Evolutionary conservation across 768 basidiomycete genomes (phyloP).

Genomic region (Pholiota molesta): DNA sequence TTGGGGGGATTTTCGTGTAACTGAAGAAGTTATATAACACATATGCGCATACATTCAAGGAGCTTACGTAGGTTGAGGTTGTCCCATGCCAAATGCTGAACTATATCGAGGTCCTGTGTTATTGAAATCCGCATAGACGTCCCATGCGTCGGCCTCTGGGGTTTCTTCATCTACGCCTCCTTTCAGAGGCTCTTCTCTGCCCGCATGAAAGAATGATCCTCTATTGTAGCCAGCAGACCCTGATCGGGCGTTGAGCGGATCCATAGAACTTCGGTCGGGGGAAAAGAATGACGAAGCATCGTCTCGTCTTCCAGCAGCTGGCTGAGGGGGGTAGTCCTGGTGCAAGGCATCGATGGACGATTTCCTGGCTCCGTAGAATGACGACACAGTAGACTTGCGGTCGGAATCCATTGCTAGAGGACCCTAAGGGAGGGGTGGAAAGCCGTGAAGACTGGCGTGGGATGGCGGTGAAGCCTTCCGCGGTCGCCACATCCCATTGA

Average conservation of each 20-base stretch:
- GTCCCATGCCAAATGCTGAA: slow-evolving; percentile 47
- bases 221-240: slow-evolving; percentile 74
- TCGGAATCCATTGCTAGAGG: slow-evolving; percentile 65
- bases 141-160: slow-evolving; percentile 58
- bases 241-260: slow-evolving; percentile 42
- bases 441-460: slow-evolving; percentile 1
- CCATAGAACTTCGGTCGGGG: slow-evolving; percentile 50
- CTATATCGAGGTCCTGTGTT: slow-evolving; percentile 82
- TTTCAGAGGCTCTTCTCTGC: slow-evolving; percentile 77
- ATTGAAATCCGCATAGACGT: slow-evolving; percentile 90
- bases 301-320: slow-evolving; percentile 45
- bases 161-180: slow-evolving; percentile 77
- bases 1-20: slow-evolving; percentile 45
- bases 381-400: slow-evolving; percentile 78
- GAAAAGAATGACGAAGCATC: slow-evolving; percentile 77
- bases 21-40: slow-evolving; percentile 12
- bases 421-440: slow-evolving; percentile 1
- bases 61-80: slow-evolving; percentile 20
- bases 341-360: slow-evolving; percentile 65
- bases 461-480: not conserved
- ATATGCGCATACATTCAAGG: not conserved
- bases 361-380: slow-evolving; percentile 73
- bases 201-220: slow-evolving; percentile 66
- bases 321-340: slow-evolving; percentile 46
- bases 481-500: not conserved